phyloP scores from a whole-genome alignment of 306 rosid species.

The Lupinus albus region DNA sequence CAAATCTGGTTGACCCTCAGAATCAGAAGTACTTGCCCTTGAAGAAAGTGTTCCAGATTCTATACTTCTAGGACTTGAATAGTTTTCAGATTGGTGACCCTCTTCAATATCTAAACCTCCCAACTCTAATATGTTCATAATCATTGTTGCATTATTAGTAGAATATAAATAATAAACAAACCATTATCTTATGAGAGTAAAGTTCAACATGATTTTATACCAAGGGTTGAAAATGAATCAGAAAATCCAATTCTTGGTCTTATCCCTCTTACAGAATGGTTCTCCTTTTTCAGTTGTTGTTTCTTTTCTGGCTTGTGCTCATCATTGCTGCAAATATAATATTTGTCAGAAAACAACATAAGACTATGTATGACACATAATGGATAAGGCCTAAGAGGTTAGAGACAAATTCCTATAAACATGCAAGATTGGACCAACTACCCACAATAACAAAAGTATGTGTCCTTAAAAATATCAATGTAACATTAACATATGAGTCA shows the following conservation, averaged over 20 bases:
- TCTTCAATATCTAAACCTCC: conserved; percentile 51
- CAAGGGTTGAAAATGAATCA: conserved; percentile 59
- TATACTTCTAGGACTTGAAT: conserved; percentile 45
- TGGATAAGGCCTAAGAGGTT: conserved; percentile 4
- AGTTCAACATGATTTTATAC: conserved; percentile 41
- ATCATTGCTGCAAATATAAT: conserved; percentile 58
- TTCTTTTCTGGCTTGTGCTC: conserved; percentile 44
- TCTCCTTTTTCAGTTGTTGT: conserved; percentile 37
- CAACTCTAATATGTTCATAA: conserved; percentile 52
- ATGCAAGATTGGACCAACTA: background rate
- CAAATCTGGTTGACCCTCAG: conserved; percentile 47
- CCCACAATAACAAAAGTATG: conserved; percentile 6
- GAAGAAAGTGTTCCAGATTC: conserved; percentile 60
- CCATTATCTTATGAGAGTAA: conserved; percentile 8
- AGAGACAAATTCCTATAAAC: conserved; percentile 34
- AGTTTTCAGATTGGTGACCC: conserved; percentile 41
- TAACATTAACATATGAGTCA: conserved; percentile 26
- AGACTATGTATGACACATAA: conserved; percentile 45
- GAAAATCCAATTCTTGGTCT: conserved; percentile 61
- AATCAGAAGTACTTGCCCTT: conserved; percentile 70
- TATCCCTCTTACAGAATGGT: conserved; percentile 39
- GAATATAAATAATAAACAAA: conserved; percentile 1
- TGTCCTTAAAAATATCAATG: conserved; percentile 30
- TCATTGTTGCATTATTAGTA: conserved; percentile 38
- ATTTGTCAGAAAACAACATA: conserved; percentile 45